Percentiles rank a stretch among this genome's conserved stretches.
Evolutionary conservation across 139 green algal species (phyloP).

Genomic region (Picochlorum sp.): DNA sequence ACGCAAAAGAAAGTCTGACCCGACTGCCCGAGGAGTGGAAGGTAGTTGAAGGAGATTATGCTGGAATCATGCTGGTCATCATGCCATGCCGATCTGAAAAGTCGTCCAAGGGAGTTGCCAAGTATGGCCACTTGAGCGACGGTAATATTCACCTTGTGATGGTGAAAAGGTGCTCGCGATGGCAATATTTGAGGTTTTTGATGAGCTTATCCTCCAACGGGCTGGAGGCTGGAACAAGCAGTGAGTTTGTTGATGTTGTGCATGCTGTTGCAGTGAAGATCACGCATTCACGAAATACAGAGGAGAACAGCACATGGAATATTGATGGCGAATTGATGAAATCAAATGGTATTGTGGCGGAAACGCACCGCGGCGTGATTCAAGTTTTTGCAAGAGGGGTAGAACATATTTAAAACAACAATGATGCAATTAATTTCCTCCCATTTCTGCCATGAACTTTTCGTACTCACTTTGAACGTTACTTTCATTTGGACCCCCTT

Average conservation of each 20-base stretch:
- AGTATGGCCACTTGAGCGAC: constrained; percentile 59
- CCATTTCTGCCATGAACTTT: constrained; percentile 41
- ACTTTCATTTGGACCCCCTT: constrained; percentile 15
- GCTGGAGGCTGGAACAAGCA: constrained; percentile 4
- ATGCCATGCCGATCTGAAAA: constrained; percentile 66
- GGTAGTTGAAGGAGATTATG: constrained; percentile 43
- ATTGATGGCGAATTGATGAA: constrained; percentile 70
- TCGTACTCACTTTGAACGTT: constrained; percentile 38
- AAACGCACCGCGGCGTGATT: constrained; percentile 40
- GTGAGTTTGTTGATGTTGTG: constrained; percentile 39
- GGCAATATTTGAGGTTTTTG: constrained; percentile 65
- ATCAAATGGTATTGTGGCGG: neutral
- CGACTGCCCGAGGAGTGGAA: constrained; percentile 1
- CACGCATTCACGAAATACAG: neutral
- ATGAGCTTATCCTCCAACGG: neutral
- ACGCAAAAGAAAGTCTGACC: constrained; percentile 1
- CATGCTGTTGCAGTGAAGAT: constrained; percentile 33
- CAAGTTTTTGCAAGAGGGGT: constrained; percentile 66
- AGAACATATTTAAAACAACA: constrained; percentile 15
- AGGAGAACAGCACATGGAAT: constrained; percentile 53
- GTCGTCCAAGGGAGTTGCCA: constrained; percentile 50
- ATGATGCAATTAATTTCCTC: constrained; percentile 6
- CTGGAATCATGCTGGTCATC: constrained; percentile 61
- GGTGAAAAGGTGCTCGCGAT: constrained; percentile 39
- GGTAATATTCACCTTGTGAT: constrained; percentile 67